Evolutionary conservation across 1,139 yeast species (phyloP).

Genomic region (Debaryomyces fabryi): DNA sequence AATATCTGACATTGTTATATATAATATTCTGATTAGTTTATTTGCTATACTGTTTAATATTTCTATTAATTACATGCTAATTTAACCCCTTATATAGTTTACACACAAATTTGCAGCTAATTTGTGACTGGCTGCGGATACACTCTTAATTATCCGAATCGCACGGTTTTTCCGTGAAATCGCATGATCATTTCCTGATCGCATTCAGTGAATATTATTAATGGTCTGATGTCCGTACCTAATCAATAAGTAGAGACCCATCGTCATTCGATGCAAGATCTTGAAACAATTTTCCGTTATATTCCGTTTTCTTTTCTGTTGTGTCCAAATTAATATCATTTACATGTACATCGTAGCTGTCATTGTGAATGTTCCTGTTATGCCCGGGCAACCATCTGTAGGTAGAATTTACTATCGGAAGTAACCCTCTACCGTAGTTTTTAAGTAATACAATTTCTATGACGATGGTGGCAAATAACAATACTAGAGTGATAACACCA

Average conservation of each 20-base stretch:
- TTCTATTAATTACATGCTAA: not conserved
- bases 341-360: not conserved
- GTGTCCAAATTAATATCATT: not conserved
- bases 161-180: not conserved
- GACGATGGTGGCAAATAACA: conserved; percentile 40
- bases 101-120: not conserved
- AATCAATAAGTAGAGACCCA: conserved; percentile 10
- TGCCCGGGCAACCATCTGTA: conserved; percentile 24
- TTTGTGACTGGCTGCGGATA: not conserved
- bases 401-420: conserved; percentile 29
- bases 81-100: not conserved
- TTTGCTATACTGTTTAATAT: not conserved
- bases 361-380: not conserved
- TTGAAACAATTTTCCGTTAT: not conserved
- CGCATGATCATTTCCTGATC: not conserved
- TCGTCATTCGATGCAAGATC: conserved; percentile 5
- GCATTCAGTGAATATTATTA: not conserved
- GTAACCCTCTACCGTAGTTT: conserved; percentile 47
- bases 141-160: not conserved
- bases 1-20: conserved; percentile 34
- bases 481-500: conserved; percentile 48
- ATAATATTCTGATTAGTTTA: not conserved
- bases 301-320: not conserved
- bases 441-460: conserved; percentile 37
- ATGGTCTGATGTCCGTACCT: not conserved